Conservation (phyloP, 2,329 filamentous ascomycete species). For the Pseudopyricularia cyperi region DNA sequence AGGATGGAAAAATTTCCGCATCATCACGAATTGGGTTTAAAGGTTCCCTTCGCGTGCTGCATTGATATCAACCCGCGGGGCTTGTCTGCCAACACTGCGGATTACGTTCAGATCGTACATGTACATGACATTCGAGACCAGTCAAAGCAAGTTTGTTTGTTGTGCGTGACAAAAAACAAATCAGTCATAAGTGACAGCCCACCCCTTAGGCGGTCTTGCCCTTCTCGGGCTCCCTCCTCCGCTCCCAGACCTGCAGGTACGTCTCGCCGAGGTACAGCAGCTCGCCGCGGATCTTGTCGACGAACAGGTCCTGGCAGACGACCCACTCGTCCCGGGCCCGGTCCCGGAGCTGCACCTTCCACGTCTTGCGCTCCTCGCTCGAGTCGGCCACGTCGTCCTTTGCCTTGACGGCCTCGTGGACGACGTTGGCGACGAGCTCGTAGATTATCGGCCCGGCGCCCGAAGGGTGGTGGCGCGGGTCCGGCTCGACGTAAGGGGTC, state of each 20-base stretch:
- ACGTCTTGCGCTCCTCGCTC: slow-evolving; percentile 75
- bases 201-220: slow-evolving; percentile 16
- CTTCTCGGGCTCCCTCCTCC: slow-evolving; percentile 43
- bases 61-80: too few species aligned
- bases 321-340: slow-evolving; percentile 79
- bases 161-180: too few species aligned
- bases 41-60: too few species aligned
- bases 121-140: too few species aligned
- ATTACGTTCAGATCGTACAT: too few species aligned
- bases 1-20: neutral
- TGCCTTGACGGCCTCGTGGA: slow-evolving; percentile 66
- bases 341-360: slow-evolving; percentile 84
- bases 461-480: slow-evolving; percentile 46
- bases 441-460: slow-evolving; percentile 65
- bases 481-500: slow-evolving; percentile 81
- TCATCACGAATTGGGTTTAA: too few species aligned
- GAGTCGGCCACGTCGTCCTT: slow-evolving; percentile 80
- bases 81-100: too few species aligned
- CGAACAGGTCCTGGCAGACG: slow-evolving; percentile 85
- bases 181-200: neutral
- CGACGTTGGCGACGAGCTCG: slow-evolving; percentile 91
- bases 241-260: slow-evolving; percentile 94
- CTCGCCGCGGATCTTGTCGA: slow-evolving; percentile 80
- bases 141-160: too few species aligned
- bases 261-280: slow-evolving; percentile 85